phyloP scores from a whole-genome alignment of 2,329 filamentous ascomycete genomes.

The Ascochyta clinopodiicola region DNA sequence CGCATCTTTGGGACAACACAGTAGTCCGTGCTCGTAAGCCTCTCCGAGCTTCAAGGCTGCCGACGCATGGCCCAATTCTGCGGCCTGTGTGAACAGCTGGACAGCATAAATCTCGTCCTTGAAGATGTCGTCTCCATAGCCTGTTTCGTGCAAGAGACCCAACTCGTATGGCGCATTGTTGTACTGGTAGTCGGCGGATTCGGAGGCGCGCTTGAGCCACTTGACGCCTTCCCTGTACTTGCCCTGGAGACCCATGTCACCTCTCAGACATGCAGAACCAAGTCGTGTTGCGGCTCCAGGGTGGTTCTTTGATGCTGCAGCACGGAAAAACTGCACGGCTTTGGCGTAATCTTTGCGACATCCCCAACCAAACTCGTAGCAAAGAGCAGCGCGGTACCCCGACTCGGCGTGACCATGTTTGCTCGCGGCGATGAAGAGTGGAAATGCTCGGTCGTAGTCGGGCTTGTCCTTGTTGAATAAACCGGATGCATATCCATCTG shows the following conservation, averaged over 20 bases:
- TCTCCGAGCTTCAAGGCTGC: slow-evolving; percentile 91
- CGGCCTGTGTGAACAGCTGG: slow-evolving; percentile 91
- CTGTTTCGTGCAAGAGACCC: slow-evolving; percentile 84
- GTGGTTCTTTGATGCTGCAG: slow-evolving; percentile 90
- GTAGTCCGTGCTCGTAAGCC: slow-evolving; percentile 90
- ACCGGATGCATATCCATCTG: slow-evolving; percentile 90
- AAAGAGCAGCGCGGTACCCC: slow-evolving; percentile 88
- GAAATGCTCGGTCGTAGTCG: slow-evolving; percentile 90
- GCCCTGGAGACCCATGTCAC: slow-evolving; percentile 83
- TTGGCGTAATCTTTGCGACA: slow-evolving; percentile 88
- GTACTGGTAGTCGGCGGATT: slow-evolving; percentile 89
- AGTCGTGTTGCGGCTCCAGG: slow-evolving; percentile 93
- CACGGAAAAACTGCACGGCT: slow-evolving; percentile 90
- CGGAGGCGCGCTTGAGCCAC: slow-evolving; percentile 92
- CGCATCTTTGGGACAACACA: slow-evolving; percentile 88
- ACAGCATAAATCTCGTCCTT: slow-evolving; percentile 88
- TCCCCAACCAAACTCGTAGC: slow-evolving; percentile 98
- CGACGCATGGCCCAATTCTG: slow-evolving; percentile 86
- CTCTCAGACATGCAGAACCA: slow-evolving; percentile 86
- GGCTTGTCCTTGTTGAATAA: slow-evolving; percentile 94
- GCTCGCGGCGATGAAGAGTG: slow-evolving; percentile 88
- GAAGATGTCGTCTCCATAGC: slow-evolving; percentile 95
- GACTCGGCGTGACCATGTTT: slow-evolving; percentile 98
- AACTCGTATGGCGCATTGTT: slow-evolving; percentile 92
- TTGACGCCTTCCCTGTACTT: slow-evolving; percentile 91